Evolutionary conservation across 2,329 filamentous ascomycete species (phyloP).

Genomic region (Chrysoporthe cubensis): DNA sequence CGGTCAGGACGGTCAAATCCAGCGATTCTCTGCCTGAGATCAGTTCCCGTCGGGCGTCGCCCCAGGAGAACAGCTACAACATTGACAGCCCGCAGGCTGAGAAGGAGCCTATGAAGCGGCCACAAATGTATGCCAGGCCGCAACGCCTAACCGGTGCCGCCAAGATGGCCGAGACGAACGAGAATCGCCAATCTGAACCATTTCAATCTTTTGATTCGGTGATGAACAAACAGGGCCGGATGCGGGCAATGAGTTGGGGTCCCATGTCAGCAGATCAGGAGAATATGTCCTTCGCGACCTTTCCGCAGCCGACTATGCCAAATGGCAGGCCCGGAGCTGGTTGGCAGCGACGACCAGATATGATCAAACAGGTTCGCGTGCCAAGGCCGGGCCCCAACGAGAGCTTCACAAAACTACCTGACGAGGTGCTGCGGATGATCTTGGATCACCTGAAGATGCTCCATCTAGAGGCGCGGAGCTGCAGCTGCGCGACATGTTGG

Average conservation of each 20-base stretch:
- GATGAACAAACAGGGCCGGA: constrained; percentile 28
- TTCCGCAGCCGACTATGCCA: constrained; percentile 24
- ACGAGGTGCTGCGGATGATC: constrained; percentile 63
- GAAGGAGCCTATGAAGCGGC: constrained; percentile 12
- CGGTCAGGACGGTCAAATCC: constrained; percentile 13
- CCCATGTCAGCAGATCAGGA: constrained; percentile 37
- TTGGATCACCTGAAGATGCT: constrained; percentile 55
- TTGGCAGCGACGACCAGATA: constrained; percentile 21
- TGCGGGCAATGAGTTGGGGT: constrained; percentile 34
- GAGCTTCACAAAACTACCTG: constrained; percentile 58
- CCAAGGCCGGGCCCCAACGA: constrained; percentile 50
- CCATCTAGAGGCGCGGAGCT: constrained; percentile 52
- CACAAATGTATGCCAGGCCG: constrained; percentile 31
- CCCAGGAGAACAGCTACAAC: constrained; percentile 10
- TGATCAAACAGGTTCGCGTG: constrained; percentile 38
- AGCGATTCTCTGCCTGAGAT: constrained; percentile 18
- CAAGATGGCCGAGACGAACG: constrained; percentile 10
- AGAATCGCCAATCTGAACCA: constrained; percentile 19
- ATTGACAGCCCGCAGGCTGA: constrained; percentile 11
- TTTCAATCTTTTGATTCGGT: constrained; percentile 45
- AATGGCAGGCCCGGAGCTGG: constrained; percentile 4
- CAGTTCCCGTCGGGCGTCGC: neutral
- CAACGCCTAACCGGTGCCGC: constrained; percentile 35
- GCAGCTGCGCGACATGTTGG: constrained; percentile 67
- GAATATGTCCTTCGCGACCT: constrained; percentile 8